Evolutionary conservation across 805 yeast genomes (phyloP), one percentile per base, ranked within the genome.

Genomic region (Brettanomyces bruxellensis): DNA sequence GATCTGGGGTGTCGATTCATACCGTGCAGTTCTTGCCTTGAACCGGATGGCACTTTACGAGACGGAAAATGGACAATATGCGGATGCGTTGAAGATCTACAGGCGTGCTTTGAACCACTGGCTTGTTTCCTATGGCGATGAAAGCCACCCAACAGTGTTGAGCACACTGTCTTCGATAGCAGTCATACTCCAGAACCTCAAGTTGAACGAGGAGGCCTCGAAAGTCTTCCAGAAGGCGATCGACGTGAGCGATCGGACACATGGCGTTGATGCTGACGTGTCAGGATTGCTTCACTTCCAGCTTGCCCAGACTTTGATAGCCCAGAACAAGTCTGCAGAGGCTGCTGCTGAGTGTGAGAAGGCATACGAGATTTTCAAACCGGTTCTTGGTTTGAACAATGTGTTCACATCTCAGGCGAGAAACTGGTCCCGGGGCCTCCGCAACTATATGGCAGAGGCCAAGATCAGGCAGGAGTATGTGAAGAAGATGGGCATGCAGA

Each of bases 21-120:
- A 76, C 56, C 91, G 88, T 52, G 76, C 90, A 25, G 64, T 87
- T 36, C 74, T 87, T 53, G 70, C 86, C 38, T 77, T 83, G 60
- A 72, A 81, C 55, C 88, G 87, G 64, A 68, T 90, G 53, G 95
- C 93, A 1, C 75, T 72, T 57, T 73, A 76, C 57, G 96, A 90
- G 63, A 68, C 79, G 38, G 66, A 76, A 8, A 75, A 77, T 53
- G 78, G 78, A 34, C 77, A 79, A 54, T 66, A 76, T 37, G 65
- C 70, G 34, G 81, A 83, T 51, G 76, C 91, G 1, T 68, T 89
- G 52, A 72, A 78, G 51, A 66, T 84, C 48, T 78, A 79, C 61
- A 64, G 70, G 47, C 79, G 83, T 59, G 78, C 87, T 5, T 62
- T 84, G 41, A 65, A 72, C 38, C 70, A 76, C 45, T 78, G 90